These are phyloP conservation scores for Schizonepeta tenuifolia DNA, from an alignment of 257 asterid species.

Conservation along the genomic window DNA sequence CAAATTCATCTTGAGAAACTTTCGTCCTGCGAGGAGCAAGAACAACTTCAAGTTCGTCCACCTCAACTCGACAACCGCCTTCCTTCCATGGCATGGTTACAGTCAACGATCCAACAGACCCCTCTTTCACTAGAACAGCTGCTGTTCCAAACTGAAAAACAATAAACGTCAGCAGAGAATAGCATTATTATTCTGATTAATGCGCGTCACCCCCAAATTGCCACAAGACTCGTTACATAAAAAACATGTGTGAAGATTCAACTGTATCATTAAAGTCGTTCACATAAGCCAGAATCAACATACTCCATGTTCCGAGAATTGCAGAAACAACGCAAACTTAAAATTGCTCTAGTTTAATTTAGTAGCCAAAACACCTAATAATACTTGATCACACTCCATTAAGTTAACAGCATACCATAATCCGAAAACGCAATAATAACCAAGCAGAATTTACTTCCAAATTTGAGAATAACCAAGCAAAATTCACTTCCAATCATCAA, in stretches of 20 bases:
- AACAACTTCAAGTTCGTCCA: conserved; percentile 90
- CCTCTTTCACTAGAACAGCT: conserved; percentile 74
- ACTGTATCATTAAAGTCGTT: conserved; percentile 2
- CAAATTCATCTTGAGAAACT: conserved; percentile 44
- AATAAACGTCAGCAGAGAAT: conserved; percentile 28
- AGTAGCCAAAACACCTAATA: conserved; percentile 14
- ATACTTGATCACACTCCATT: conserved; percentile 17
- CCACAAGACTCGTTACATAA: neutral
- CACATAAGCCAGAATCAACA: neutral
- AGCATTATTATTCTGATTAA: conserved; percentile 1
- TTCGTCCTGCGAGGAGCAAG: conserved; percentile 63
- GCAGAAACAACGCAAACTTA: conserved; percentile 16
- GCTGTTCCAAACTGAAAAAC: conserved; percentile 71
- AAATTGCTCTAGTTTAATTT: conserved; percentile 1
- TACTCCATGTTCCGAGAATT: conserved; percentile 26
- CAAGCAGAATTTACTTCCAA: conserved; percentile 3
- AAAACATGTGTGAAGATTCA: neutral
- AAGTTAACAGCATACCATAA: neutral
- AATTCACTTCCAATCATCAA: neutral
- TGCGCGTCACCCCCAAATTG: neutral
- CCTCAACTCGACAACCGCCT: conserved; percentile 82
- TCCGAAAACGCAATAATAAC: conserved; percentile 3
- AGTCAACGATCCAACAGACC: conserved; percentile 82
- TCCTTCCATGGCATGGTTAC: conserved; percentile 94
- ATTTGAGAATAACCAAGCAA: neutral